Evolutionary conservation across 1,284 basidiomycete genomes (phyloP).

Genomic region (Leucoagaricus sp.): DNA sequence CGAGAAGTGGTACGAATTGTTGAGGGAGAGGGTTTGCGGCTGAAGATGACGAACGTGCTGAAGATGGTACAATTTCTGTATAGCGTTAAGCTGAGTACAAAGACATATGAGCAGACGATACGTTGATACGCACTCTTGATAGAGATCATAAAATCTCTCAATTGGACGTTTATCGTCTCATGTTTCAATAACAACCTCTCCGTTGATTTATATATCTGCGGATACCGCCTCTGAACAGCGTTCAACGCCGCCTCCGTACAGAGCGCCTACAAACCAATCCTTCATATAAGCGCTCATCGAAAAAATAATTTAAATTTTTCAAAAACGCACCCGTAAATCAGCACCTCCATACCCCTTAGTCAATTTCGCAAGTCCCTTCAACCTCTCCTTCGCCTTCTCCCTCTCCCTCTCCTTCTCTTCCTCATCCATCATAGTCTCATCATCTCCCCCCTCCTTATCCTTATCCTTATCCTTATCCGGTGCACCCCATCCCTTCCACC

Average conservation of each 20-base stretch:
- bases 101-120: constrained; percentile 2
- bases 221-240: constrained; percentile 94
- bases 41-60: constrained; percentile 87
- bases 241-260: constrained; percentile 98
- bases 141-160: constrained; percentile 97
- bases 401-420: constrained; percentile 45
- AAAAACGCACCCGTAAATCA: constrained; percentile 80
- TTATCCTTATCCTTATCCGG: too few relatives aligned
- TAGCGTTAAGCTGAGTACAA: constrained; percentile 13
- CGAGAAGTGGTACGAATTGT: constrained; percentile 85
- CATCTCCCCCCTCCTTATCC: constrained; percentile 24
- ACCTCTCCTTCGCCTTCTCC: constrained; percentile 44
- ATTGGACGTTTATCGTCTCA: constrained; percentile 82
- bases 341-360: constrained; percentile 99
- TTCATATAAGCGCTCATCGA: constrained; percentile 3
- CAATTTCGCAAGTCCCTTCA: constrained; percentile 71
- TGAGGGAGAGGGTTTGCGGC: constrained; percentile 83
- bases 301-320: not conserved
- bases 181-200: constrained; percentile 88
- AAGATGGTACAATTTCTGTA: constrained; percentile 92
- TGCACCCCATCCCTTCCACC: constrained; percentile 88
- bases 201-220: constrained; percentile 94
- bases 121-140: constrained; percentile 77
- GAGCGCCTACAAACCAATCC: constrained; percentile 60
- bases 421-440: too few relatives aligned